phyloP scores from a whole-genome alignment of 2,329 filamentous ascomycete genomes.

The Aspergillus sp. region DNA sequence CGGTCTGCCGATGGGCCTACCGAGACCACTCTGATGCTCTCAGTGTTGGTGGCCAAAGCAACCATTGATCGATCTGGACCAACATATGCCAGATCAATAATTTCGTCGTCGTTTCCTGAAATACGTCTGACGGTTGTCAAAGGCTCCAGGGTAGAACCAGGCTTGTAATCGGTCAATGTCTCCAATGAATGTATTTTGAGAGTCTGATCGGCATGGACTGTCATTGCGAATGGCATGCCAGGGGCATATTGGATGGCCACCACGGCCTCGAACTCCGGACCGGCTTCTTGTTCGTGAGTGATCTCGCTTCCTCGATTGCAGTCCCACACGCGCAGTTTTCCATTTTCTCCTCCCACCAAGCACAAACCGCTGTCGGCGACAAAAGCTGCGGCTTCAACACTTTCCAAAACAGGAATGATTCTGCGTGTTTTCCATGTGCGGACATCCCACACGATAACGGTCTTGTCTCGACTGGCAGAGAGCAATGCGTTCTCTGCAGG shows the following conservation, averaged over 20 bases:
- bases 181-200: conserved; percentile 65
- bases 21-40: conserved; percentile 85
- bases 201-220: conserved; percentile 85
- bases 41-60: conserved; percentile 89
- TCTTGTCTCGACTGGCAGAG: conserved; percentile 87
- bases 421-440: conserved; percentile 77
- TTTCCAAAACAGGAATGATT: conserved; percentile 79
- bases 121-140: conserved; percentile 67
- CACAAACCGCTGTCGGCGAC: conserved; percentile 65
- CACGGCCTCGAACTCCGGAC: conserved; percentile 61
- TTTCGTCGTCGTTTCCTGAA: conserved; percentile 94
- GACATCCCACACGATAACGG: conserved; percentile 85
- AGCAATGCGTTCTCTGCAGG: conserved; percentile 68
- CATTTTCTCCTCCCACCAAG: conserved; percentile 81
- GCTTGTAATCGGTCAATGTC: conserved; percentile 29
- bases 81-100: conserved; percentile 89
- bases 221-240: conserved; percentile 66
- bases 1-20: conserved; percentile 41
- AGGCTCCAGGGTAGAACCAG: conserved; percentile 48
- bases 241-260: conserved; percentile 65
- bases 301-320: conserved; percentile 72
- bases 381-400: conserved; percentile 80
- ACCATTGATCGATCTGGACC: conserved; percentile 74
- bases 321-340: conserved; percentile 78
- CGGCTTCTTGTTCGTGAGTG: conserved; percentile 65